These are phyloP conservation scores for Tremella mesenterica DNA, from an alignment of 768 basidiomycete species.

Conservation along the genomic window DNA sequence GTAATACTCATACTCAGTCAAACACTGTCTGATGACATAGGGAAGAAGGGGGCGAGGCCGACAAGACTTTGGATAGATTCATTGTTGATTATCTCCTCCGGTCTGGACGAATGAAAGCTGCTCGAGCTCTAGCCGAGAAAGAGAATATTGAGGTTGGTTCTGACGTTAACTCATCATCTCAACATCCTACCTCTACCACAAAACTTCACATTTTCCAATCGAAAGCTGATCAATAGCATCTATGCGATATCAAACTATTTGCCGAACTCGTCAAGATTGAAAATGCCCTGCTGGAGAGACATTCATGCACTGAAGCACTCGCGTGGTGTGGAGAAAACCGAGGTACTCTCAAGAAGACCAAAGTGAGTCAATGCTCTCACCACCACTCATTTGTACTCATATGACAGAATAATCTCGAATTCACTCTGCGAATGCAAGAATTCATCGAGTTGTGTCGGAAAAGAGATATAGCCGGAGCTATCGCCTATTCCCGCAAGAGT, in stretches of 20 bases:
- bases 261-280: slow-evolving; percentile 82
- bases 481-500: slow-evolving; percentile 73
- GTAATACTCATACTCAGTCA: neutral
- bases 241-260: slow-evolving; percentile 87
- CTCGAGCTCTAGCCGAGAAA: slow-evolving; percentile 64
- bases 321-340: slow-evolving; percentile 97
- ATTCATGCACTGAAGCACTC: slow-evolving; percentile 76
- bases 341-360: slow-evolving; percentile 78
- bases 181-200: neutral
- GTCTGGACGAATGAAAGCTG: slow-evolving; percentile 66
- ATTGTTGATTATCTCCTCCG: slow-evolving; percentile 87
- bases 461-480: slow-evolving; percentile 62
- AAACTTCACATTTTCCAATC: neutral
- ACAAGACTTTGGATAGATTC: slow-evolving; percentile 62
- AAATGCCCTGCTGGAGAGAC: slow-evolving; percentile 58
- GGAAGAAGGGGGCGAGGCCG: neutral
- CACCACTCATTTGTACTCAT: neutral
- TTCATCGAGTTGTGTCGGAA: slow-evolving; percentile 82
- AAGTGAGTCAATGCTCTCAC: slow-evolving; percentile 50
- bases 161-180: neutral
- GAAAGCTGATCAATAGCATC: slow-evolving; percentile 4
- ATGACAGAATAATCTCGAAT: slow-evolving; percentile 81
- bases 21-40: neutral
- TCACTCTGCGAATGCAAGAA: slow-evolving; percentile 89
- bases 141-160: slow-evolving; percentile 65